phyloP scores from a whole-genome alignment of 305 asterid species.

The Petunia hybrid region DNA sequence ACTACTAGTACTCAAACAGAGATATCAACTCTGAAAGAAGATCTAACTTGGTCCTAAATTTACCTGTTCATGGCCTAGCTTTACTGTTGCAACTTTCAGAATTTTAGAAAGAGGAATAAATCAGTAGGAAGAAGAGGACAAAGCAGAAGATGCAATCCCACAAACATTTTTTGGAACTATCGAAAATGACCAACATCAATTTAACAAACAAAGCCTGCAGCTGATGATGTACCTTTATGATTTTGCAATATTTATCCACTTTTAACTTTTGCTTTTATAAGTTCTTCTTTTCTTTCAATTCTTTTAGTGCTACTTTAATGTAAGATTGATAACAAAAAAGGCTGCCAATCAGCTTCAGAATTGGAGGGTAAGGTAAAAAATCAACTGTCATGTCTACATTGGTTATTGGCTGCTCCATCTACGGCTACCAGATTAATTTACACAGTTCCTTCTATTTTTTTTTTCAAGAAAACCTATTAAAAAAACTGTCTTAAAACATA shows the following conservation, averaged over 20 bases:
- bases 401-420: background rate
- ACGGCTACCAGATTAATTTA: background rate
- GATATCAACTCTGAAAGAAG: slow-evolving; percentile 25
- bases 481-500: too few relatives aligned
- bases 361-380: slow-evolving; percentile 28
- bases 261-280: slow-evolving; percentile 2
- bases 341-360: slow-evolving; percentile 35
- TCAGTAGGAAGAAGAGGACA: slow-evolving; percentile 32
- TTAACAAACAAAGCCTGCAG: slow-evolving; percentile 46
- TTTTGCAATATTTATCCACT: slow-evolving; percentile 35
- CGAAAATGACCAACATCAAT: slow-evolving; percentile 39
- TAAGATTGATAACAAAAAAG: slow-evolving; percentile 33
- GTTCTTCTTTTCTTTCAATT: background rate
- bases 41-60: slow-evolving; percentile 23
- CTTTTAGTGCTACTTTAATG: slow-evolving; percentile 16
- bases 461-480: too few relatives aligned
- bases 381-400: background rate
- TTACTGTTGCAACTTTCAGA: slow-evolving; percentile 4
- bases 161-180: slow-evolving; percentile 36
- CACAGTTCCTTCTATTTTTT: background rate
- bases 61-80: slow-evolving; percentile 26
- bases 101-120: background rate
- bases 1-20: slow-evolving; percentile 15
- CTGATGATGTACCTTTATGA: slow-evolving; percentile 30
- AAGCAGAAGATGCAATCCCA: slow-evolving; percentile 37